Conservation (phyloP, 345 rosid genomes). For the Laguncularia racemosa region DNA sequence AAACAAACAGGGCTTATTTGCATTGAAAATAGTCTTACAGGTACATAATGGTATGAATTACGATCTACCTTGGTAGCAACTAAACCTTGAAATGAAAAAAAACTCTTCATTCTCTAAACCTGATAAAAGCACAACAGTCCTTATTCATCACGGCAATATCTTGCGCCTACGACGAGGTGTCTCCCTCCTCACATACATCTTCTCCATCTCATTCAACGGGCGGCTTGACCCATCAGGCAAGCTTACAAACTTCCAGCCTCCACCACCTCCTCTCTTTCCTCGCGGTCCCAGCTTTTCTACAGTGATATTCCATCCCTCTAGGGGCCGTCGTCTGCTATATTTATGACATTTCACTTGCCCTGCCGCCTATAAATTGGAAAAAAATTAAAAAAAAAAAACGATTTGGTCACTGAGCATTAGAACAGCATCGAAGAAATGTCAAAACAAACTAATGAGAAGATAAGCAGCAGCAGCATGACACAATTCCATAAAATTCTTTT, state of each 20-base stretch:
- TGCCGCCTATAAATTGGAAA: conserved; percentile 33
- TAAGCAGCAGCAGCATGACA: too few relatives aligned
- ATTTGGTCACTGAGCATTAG: too few relatives aligned
- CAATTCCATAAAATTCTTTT: too few relatives aligned
- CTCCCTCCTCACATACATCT: conserved; percentile 80
- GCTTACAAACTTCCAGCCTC: conserved; percentile 94
- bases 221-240: conserved; percentile 89
- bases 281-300: conserved; percentile 73
- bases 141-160: conserved; percentile 55
- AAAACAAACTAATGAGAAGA: too few relatives aligned
- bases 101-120: not conserved
- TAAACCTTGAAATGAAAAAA: not conserved
- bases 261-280: conserved; percentile 87
- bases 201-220: conserved; percentile 68
- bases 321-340: conserved; percentile 72
- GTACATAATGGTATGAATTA: too few relatives aligned
- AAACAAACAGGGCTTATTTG: too few relatives aligned
- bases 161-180: conserved; percentile 73
- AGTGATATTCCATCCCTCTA: conserved; percentile 81
- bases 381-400: too few relatives aligned
- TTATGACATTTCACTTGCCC: conserved; percentile 81
- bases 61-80: too few relatives aligned
- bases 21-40: too few relatives aligned
- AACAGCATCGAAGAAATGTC: too few relatives aligned
- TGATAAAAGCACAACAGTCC: not conserved